A percentile compares a stretch with the other conserved stretches of the same genome.
These are phyloP conservation scores for Daedaleopsis sinensis DNA, from an alignment of 768 basidiomycete species.

Conservation along the genomic window DNA sequence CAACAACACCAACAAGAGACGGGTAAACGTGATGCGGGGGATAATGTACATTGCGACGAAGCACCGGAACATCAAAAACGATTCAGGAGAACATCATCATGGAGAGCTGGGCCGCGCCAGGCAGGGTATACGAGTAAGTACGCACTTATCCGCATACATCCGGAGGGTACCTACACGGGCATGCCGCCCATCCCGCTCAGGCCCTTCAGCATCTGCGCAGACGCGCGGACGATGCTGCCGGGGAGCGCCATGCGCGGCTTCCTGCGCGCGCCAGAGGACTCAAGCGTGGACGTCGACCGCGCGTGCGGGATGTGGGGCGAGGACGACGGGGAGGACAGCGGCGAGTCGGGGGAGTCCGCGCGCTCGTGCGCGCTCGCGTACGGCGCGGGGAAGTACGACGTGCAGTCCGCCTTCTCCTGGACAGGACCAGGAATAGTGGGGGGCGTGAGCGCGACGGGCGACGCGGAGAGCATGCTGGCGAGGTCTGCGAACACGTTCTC, in stretches of 20 bases:
- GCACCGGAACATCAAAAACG: not conserved
- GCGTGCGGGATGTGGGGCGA: slow-evolving; percentile 14
- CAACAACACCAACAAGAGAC: not conserved
- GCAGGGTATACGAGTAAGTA: not conserved
- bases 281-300: not conserved
- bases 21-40: not conserved
- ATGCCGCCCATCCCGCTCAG: slow-evolving; percentile 26
- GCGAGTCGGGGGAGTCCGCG: not conserved
- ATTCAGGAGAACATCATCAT: not conserved
- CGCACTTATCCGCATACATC: too few relatives aligned
- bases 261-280: slow-evolving; percentile 3
- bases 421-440: too few relatives aligned
- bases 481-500: not conserved
- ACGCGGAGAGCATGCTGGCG: not conserved
- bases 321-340: slow-evolving; percentile 10
- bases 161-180: too few relatives aligned
- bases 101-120: not conserved
- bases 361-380: not conserved
- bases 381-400: slow-evolving; percentile 11
- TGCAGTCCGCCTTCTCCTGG: not conserved
- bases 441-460: not conserved
- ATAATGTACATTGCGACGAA: slow-evolving; percentile 11
- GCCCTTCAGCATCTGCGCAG: slow-evolving; percentile 33
- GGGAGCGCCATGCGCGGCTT: slow-evolving; percentile 15
- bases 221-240: slow-evolving; percentile 29